These are phyloP conservation scores for Candida glucosophila DNA, from an alignment of 1,139 yeast genomes.

Conservation along the genomic window DNA sequence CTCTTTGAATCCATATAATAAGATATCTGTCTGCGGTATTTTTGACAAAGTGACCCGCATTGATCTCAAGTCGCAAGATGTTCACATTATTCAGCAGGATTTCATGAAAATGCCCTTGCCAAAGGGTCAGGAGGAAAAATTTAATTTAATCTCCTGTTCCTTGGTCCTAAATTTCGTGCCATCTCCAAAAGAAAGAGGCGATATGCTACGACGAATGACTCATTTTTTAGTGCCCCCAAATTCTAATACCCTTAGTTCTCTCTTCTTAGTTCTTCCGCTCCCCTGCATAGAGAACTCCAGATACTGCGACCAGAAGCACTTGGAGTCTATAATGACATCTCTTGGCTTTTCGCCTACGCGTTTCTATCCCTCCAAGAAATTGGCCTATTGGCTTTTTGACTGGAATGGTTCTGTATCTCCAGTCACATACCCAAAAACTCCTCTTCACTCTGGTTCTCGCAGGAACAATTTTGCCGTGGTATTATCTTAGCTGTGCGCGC, in stretches of 20 bases:
- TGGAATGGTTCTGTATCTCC: constrained; percentile 27
- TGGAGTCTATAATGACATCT: constrained; percentile 39
- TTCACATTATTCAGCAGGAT: constrained; percentile 64
- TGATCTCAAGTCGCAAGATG: constrained; percentile 77
- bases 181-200: constrained; percentile 59
- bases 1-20: constrained; percentile 59
- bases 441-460: constrained; percentile 41
- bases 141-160: constrained; percentile 70
- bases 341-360: constrained; percentile 49
- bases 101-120: constrained; percentile 76
- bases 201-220: constrained; percentile 59
- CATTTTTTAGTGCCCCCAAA: constrained; percentile 40
- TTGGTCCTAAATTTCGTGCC: constrained; percentile 86
- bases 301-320: constrained; percentile 46
- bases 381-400: constrained; percentile 68
- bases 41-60: constrained; percentile 50
- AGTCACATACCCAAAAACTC: constrained; percentile 29
- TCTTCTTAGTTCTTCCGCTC: constrained; percentile 78
- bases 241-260: constrained; percentile 16
- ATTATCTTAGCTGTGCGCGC: too few relatives aligned
- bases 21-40: constrained; percentile 50
- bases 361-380: constrained; percentile 57
- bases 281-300: constrained; percentile 83
- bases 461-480: constrained; percentile 70
- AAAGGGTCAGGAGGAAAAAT: constrained; percentile 28